Evolutionary conservation across 495 filamentous ascomycete species (phyloP), one percentile per base, ranked within the genome.

Genomic region (Filosporella fistucella): DNA sequence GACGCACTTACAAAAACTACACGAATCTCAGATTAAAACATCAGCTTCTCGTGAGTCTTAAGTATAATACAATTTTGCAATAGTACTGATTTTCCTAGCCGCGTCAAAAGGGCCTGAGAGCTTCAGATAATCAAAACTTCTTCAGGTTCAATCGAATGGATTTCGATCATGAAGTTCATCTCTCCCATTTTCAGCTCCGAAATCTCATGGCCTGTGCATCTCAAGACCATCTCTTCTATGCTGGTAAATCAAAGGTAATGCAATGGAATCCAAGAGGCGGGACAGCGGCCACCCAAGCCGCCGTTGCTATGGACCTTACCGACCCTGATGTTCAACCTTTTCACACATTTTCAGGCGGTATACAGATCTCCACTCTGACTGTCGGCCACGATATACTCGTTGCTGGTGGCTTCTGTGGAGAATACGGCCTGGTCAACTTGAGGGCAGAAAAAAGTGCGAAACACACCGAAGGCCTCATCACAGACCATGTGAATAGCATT

Each of bases 151-250:
- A 77, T 16, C 72, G 77, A 22, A 89, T 89, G 79, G 76, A 85
- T 47, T 79, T 85, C 3, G 64, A 69, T 28, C 74, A 77, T 22
- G 74, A 79, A 33, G 76, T 86, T 16, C 74, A 75, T 22, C 67
- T 91, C 20, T 70, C 85, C 28, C 91, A 96, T 63, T 96, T 95
- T 56, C 91, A 97, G 57, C 77, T 96, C 13, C 86, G 91, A 38
- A 91, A 95, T 60, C 65, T 93, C 1, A 72, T 97, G 48, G 82
- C 82, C 2, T 77, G 81, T 39, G 77, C 81, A 14, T 85, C 85
- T 9, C 82, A 83, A 33, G 85, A 85, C 38, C 81, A 88, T 38
- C 68, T 87, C 30, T 90, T 85, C 63, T 96, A 94, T 62, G 81
- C 88, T 21, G 72, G 73, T 21, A 68, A 71, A 47, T 77, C 72